Evolutionary conservation across 106 monocot genomes (phyloP), one percentile per base, ranked within the genome.

Genomic region (Acorus calamus): DNA sequence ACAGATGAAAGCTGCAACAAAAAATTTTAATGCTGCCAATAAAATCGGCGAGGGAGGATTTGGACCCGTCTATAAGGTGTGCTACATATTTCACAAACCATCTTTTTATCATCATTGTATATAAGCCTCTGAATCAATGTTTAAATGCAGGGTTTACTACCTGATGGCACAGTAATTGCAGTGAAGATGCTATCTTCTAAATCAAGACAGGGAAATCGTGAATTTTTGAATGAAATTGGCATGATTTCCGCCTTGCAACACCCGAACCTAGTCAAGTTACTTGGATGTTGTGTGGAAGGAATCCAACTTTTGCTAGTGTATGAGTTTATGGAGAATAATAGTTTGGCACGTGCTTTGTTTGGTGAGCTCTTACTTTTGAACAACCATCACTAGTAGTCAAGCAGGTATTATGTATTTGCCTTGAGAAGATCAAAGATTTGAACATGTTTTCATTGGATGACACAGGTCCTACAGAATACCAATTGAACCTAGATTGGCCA

Each of bases 21-120:
- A 28, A 28, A 28, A 28, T 28, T 28, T 62, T 62, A 49, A 62
- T 62, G 13, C 47, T 47, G 47, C 62, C n/a, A 62, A 62, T 49
- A 62, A 62, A 49, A 48, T 62, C 4, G 8, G 62, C 6, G 62
- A 62, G 49, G 62, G 62, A 2, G 62, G 62, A 4, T 62, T 62
- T 62, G 62, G 62, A 11, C 12, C 47, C 2, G 62, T 62, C 49
- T 62, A 62, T 49, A 62, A 48, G 62, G 62, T 62, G 3, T 12
- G 44, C 45, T 61, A 10, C 46, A 8, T 4, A 2, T 45, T 45
- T 11, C 5, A 7, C 28, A 28, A 28, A 28, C 1, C 46, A 6
- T 60, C 9, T 45, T 61, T 61, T 8, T 46, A 46, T 45, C 4
- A 48, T 5, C 3, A 47, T 49, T 4, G n/a, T 4, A 62, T 2